Base-by-base conservation (phyloP, 192 early-diverging fungal genomes). In the Backusella mclennaniae region DNA sequence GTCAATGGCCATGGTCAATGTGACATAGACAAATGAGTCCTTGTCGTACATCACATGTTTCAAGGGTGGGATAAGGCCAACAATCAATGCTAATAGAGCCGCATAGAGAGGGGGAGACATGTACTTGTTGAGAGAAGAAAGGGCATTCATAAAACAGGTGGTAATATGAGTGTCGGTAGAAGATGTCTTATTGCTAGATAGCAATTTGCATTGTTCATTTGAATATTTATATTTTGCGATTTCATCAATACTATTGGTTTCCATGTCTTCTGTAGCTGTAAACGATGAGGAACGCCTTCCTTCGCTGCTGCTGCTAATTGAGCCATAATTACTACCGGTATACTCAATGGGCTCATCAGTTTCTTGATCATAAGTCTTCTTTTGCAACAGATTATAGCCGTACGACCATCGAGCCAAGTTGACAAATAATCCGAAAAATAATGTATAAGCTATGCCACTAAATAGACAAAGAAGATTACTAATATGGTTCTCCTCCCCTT, bases 401-500 rank as follows among this genome's bases (percentile, higher is more conserved):
- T 92, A 90, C 29, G 91, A 93, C 93, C 93, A 95, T 31, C 92
- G 88, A 67, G 93, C 63, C 19, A 95, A 86, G 75, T 95, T 94
- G 76, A 90, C 89, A 69, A 33, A 36, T 68, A 33, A 19, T 4
- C 35, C 33, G 17, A 33, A 68, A 29, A 26, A 71, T 71, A 41
- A 71, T 49, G 26, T 21, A 70, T 70, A 39, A 23, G 21, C 39
- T 41, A 69, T 69, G 21, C 35, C 33, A n/a, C 31, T 35, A 68
- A n/a, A 36, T 35, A 67, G 26, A 38, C 8, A 69, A 23, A 69
- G 23, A 59, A 38, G 21, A 21, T 69, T 69, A 69, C 7, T 41
- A 69, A 39, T 69, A 41, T 63, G 56, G 29, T 63, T 29, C 26
- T 23, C 23, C 56, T 63, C 56, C 23, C 46, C 6, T 49, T 29